Evolutionary conservation across 768 basidiomycete species (phyloP).

Genomic region (Pluteus cervinus): DNA sequence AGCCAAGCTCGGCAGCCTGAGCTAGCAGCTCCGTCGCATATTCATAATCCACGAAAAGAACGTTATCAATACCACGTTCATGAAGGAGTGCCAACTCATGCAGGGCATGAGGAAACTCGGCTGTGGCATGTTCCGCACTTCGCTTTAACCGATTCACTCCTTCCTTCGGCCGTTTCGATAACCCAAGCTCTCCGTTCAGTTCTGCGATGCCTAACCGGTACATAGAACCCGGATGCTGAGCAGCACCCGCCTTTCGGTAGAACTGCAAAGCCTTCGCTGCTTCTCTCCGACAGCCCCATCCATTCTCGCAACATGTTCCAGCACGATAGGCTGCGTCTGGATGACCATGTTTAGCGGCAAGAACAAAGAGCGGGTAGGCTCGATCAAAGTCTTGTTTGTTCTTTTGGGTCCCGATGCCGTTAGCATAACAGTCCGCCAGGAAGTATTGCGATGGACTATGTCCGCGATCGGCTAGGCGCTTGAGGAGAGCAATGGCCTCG

Average conservation of each 20-base stretch:
- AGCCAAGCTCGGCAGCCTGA: constrained; percentile 92
- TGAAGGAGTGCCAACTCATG: constrained; percentile 93
- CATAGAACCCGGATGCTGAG: constrained; percentile 91
- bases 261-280: constrained; percentile 87
- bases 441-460: constrained; percentile 96
- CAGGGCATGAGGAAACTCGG: constrained; percentile 93
- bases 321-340: constrained; percentile 93
- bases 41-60: constrained; percentile 93
- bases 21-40: constrained; percentile 93
- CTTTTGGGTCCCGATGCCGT: constrained; percentile 93
- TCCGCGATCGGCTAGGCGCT: constrained; percentile 88
- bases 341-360: constrained; percentile 96
- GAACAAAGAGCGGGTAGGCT: constrained; percentile 92
- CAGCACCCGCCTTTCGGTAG: constrained; percentile 89
- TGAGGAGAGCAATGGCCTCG: constrained; percentile 84
- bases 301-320: constrained; percentile 97
- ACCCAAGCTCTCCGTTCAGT: constrained; percentile 89
- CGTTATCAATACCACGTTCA: constrained; percentile 97
- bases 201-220: constrained; percentile 95
- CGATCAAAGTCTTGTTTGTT: constrained; percentile 94
- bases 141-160: constrained; percentile 99
- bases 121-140: constrained; percentile 89
- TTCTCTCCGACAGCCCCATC: constrained; percentile 95
- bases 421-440: constrained; percentile 96
- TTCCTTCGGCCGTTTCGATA: constrained; percentile 85